Conservation (phyloP, 2,329 filamentous ascomycete genomes). For the Cercospora brassicicola region DNA sequence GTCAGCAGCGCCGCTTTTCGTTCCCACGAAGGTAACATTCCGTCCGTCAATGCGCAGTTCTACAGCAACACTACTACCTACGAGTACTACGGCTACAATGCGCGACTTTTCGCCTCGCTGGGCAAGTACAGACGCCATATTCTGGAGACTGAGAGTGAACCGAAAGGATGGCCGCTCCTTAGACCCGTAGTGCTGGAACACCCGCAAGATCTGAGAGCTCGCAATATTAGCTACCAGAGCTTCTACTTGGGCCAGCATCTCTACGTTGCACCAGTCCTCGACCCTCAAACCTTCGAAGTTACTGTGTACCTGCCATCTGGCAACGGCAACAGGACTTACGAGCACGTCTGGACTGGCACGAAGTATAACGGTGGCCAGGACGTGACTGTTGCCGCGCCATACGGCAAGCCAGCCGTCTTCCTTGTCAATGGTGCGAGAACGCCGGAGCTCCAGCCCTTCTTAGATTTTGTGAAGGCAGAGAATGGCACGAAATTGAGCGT, state of each 20-base stretch:
- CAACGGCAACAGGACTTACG: slow-evolving; percentile 25
- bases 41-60: slow-evolving; percentile 41
- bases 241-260: slow-evolving; percentile 35
- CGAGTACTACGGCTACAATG: slow-evolving; percentile 41
- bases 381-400: slow-evolving; percentile 31
- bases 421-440: slow-evolving; percentile 29
- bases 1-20: slow-evolving; percentile 40
- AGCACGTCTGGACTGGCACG: slow-evolving; percentile 32
- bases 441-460: slow-evolving; percentile 30
- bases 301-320: slow-evolving; percentile 32
- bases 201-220: slow-evolving; percentile 26
- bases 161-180: slow-evolving; percentile 35
- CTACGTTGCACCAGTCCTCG: slow-evolving; percentile 36
- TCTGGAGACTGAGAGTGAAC: slow-evolving; percentile 32
- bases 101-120: slow-evolving; percentile 40
- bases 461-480: slow-evolving; percentile 34
- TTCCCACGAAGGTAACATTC: slow-evolving; percentile 44
- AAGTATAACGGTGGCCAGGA: slow-evolving; percentile 31
- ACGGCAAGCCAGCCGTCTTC: slow-evolving; percentile 36
- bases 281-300: slow-evolving; percentile 28
- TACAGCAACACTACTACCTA: slow-evolving; percentile 41
- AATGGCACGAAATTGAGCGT: slow-evolving; percentile 26
- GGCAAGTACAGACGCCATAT: slow-evolving; percentile 38
- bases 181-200: slow-evolving; percentile 33
- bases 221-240: slow-evolving; percentile 33